Evolutionary conservation across 768 basidiomycete genomes (phyloP), one percentile per base, ranked within the genome.

Genomic region (Leccinum barrowsii): DNA sequence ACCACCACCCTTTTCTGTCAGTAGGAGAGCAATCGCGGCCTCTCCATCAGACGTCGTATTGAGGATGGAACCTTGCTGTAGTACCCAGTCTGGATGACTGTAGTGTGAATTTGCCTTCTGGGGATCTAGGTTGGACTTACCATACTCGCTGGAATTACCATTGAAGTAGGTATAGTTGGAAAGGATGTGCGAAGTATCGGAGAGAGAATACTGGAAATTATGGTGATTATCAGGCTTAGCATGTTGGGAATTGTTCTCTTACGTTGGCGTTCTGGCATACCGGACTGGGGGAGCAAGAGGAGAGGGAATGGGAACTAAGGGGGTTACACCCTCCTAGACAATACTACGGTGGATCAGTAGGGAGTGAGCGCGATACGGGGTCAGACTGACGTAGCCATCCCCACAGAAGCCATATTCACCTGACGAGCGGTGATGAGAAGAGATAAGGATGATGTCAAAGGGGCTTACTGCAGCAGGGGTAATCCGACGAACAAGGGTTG

Each of bases 291-390:
- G 68, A 72, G 74, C 90, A 94, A 0, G 91, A 90, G 58, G 74
- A 73, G 40, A 87, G 72, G 3, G 80, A 69, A 65, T 85, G 65
- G 6, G 92, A 94, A 46, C 77, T 73, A 30, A 91, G 77, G 19
- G 92, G 90, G 66, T 94, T 84, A 76, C 92, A 94, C n/a, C 92
- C 92, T 50, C 89, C 90, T 34, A 92, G 76, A 68, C 92, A 93
- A 70, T 85, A 93, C 85, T 90, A 63, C 19, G 30, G 11, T 28
- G 46, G 17, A 21, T 68, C 55, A 69, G 63, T 54, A 53, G 1
- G 52, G 52, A 1, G 12, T 3, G 8, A n/a, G 49, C 26, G 46
- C 12, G 12, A 35, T 7, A 44, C 1, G 4, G 4, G 15, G 47
- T 42, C 5, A 54, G 22, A 67, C 76, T 55, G 48, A 80, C 78